A percentile compares a stretch with the other conserved stretches of the same genome.
Conservation (phyloP, 2,329 filamentous ascomycete genomes). For the Coleophoma crateriformis region DNA sequence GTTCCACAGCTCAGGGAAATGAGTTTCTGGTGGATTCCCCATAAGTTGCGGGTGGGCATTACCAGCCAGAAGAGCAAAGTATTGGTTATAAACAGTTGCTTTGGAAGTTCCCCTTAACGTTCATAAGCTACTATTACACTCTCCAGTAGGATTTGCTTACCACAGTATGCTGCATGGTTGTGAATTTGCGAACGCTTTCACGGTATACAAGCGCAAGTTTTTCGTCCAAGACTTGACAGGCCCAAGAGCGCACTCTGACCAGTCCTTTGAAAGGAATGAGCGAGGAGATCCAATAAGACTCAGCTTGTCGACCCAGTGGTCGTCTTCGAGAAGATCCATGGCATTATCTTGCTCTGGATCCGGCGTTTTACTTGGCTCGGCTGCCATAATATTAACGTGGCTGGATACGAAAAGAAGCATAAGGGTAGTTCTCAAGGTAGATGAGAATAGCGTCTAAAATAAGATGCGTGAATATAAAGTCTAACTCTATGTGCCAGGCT, state of each 20-base stretch:
- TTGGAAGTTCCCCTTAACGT: slow-evolving; percentile 14
- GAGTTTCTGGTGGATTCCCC: slow-evolving; percentile 10
- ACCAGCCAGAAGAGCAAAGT: slow-evolving; percentile 15
- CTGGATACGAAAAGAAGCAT: too few species aligned
- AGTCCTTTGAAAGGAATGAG: slow-evolving; percentile 17
- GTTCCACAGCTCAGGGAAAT: slow-evolving; percentile 15
- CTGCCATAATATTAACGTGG: too few species aligned
- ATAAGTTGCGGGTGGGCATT: slow-evolving; percentile 17
- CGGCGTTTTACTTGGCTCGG: too few species aligned
- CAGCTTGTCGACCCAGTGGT: slow-evolving; percentile 14
- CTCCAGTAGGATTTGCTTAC: slow-evolving; percentile 5
- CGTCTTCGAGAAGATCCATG: neutral
- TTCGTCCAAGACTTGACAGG: slow-evolving; percentile 13
- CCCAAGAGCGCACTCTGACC: slow-evolving; percentile 15
- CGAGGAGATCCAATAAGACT: slow-evolving; percentile 13
- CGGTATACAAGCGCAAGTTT: slow-evolving; percentile 14
- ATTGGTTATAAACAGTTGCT: slow-evolving; percentile 20
- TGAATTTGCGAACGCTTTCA: slow-evolving; percentile 17
- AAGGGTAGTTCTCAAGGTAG: too few species aligned
- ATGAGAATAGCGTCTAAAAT: too few species aligned
- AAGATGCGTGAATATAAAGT: too few species aligned
- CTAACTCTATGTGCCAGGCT: too few species aligned
- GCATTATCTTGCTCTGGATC: too few species aligned
- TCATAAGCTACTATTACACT: neutral
- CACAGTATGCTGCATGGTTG: slow-evolving; percentile 16